Evolutionary conservation across 2,329 filamentous ascomycete species (phyloP).

Genomic region (Grosmannia huntii): DNA sequence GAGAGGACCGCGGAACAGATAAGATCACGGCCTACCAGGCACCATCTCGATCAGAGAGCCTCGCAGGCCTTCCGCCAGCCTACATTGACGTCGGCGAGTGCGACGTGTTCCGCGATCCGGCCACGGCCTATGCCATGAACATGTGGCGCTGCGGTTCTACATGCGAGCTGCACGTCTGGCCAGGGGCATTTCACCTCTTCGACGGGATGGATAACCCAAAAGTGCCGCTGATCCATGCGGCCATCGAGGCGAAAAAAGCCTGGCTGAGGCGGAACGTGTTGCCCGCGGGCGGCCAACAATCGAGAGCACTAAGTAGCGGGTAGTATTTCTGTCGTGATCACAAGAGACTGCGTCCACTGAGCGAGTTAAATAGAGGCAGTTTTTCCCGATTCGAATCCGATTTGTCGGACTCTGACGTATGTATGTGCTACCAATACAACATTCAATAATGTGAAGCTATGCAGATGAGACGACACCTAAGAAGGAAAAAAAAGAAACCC

Average conservation of each 20-base stretch:
- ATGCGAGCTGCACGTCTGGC: slow-evolving; percentile 3
- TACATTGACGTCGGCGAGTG: slow-evolving; percentile 3
- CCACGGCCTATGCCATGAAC: neutral
- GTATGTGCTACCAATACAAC: neutral
- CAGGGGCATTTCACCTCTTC: neutral
- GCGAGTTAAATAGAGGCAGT: neutral
- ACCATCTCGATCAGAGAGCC: neutral
- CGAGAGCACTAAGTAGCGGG: neutral
- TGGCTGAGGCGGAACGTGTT: neutral
- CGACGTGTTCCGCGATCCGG: slow-evolving; percentile 1
- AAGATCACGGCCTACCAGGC: neutral
- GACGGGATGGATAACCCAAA: neutral
- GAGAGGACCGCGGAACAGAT: neutral
- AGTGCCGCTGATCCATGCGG: neutral
- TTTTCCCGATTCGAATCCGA: too few species aligned
- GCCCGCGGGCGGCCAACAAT: neutral
- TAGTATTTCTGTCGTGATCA: neutral
- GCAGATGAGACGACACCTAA: neutral
- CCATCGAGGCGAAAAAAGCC: neutral
- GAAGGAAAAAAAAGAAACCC: neutral
- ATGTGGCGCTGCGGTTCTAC: neutral
- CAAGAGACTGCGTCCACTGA: neutral
- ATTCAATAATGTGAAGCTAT: neutral
- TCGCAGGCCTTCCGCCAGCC: neutral
- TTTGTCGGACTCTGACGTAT: too few species aligned